A percentile compares a stretch with the other conserved stretches of the same genome.
phyloP scores from a whole-genome alignment of 179 eudicot species.

The Actinidia chinensis region DNA sequence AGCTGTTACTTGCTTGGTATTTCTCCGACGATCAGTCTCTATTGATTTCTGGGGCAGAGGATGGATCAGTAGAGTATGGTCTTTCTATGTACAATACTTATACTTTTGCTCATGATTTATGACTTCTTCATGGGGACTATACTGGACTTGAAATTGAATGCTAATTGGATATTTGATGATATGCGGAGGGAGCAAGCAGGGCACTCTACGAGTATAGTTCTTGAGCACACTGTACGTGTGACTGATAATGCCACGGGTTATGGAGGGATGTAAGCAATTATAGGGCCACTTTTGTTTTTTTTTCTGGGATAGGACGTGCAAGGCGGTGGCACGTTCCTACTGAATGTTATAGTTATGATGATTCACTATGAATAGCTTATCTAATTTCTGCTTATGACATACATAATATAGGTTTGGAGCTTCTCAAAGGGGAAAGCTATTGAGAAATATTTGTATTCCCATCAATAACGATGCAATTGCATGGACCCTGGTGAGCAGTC shows the following conservation, averaged over 20 bases:
- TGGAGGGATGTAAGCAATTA: conserved; percentile 80
- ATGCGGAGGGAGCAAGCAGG: conserved; percentile 48
- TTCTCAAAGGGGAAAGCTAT: conserved; percentile 57
- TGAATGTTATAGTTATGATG: conserved; percentile 2
- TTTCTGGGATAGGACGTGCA: conserved; percentile 89
- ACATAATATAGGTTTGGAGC: conserved; percentile 66
- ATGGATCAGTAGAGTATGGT: conserved; percentile 88
- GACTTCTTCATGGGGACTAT: conserved; percentile 3
- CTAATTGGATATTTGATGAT: conserved; percentile 71
- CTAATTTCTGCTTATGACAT: background rate
- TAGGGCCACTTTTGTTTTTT: conserved; percentile 84
- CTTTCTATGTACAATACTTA: conserved; percentile 53
- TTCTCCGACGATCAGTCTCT: conserved; percentile 78
- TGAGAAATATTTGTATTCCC: conserved; percentile 84
- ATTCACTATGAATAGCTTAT: background rate
- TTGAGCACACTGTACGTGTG: conserved; percentile 34
- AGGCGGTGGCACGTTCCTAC: conserved; percentile 45
- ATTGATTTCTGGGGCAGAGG: conserved; percentile 85
- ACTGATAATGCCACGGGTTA: conserved; percentile 72
- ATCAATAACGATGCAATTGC: conserved; percentile 71
- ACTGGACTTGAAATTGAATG: conserved; percentile 3
- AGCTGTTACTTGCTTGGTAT: conserved; percentile 67
- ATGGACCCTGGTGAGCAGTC: conserved; percentile 74
- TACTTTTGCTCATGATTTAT: conserved; percentile 15
- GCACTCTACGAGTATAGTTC: conserved; percentile 61